Evolutionary conservation across 2,329 filamentous ascomycete species (phyloP).

Genomic region (Samsoniella hepiali): DNA sequence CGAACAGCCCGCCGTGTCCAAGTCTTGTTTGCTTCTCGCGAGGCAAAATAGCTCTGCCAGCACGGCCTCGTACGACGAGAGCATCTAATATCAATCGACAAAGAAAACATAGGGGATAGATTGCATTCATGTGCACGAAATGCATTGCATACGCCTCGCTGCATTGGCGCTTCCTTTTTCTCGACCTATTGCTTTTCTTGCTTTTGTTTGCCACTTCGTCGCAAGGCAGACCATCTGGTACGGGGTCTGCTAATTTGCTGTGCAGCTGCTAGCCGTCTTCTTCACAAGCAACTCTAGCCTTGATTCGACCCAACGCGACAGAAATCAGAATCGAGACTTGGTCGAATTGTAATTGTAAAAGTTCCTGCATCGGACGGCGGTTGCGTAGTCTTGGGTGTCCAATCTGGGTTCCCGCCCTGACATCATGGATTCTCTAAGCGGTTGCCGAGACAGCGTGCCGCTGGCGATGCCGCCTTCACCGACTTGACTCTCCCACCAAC

Average conservation of each 20-base stretch:
- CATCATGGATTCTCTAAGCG: constrained; percentile 20
- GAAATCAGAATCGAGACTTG: background rate
- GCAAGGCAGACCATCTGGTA: background rate
- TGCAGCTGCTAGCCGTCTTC: background rate
- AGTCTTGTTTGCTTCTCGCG: background rate
- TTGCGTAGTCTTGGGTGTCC: background rate
- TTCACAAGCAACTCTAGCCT: background rate
- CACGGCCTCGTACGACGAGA: background rate
- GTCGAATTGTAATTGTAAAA: background rate
- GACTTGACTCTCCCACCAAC: background rate
- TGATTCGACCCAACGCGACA: too few relatives aligned
- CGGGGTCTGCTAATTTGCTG: background rate
- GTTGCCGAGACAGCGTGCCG: background rate
- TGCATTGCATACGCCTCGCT: background rate
- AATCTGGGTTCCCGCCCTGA: constrained; percentile 13
- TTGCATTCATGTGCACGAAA: background rate
- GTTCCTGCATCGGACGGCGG: background rate
- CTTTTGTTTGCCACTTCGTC: background rate
- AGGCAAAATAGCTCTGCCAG: background rate
- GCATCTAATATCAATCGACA: background rate
- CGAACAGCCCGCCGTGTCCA: background rate
- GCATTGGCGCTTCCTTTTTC: background rate
- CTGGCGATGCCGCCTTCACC: background rate
- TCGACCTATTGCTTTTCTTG: background rate
- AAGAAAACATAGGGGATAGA: background rate